phyloP scores from a whole-genome alignment of 495 filamentous ascomycete species.

The Penicillium goetzii region DNA sequence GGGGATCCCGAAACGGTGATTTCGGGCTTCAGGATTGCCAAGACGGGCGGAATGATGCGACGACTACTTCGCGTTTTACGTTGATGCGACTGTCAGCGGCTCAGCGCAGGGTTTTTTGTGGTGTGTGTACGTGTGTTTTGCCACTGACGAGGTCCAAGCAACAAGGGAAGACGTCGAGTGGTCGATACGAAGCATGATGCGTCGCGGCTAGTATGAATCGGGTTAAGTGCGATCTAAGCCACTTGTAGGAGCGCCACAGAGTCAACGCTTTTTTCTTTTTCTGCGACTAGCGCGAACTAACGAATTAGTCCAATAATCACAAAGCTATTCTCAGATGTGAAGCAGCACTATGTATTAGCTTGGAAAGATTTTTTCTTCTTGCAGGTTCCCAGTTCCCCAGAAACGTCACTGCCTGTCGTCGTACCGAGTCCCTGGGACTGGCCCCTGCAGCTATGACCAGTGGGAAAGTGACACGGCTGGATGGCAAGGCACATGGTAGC shows the following conservation, averaged over 20 bases:
- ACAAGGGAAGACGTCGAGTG: not conserved
- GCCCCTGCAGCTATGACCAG: not conserved
- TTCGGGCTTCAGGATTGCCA: not conserved
- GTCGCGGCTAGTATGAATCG: not conserved
- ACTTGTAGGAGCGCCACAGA: not conserved
- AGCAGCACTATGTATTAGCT: not conserved
- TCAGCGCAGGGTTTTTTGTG: not conserved
- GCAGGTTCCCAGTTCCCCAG: conserved; percentile 1
- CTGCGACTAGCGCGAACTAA: not conserved
- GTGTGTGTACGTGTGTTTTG: not conserved
- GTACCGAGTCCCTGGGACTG: not conserved
- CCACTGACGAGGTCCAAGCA: conserved; percentile 4
- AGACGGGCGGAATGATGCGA: not conserved
- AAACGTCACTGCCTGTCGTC: conserved; percentile 2
- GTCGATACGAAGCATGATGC: not conserved
- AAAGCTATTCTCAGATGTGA: not conserved
- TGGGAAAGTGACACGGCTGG: not conserved
- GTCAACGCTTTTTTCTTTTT: conserved; percentile 2
- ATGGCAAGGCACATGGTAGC: conserved; percentile 6
- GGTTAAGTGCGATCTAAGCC: not conserved
- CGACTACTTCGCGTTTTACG: not conserved
- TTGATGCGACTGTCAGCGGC: not conserved
- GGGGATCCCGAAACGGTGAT: not conserved
- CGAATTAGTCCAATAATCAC: not conserved
- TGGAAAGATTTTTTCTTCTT: not conserved